Percentiles rank a stretch among this genome's conserved stretches.
These are phyloP conservation scores for Plasmodium knowlesi DNA, from an alignment of 169 alveolate genomes.

Conservation along the genomic window DNA sequence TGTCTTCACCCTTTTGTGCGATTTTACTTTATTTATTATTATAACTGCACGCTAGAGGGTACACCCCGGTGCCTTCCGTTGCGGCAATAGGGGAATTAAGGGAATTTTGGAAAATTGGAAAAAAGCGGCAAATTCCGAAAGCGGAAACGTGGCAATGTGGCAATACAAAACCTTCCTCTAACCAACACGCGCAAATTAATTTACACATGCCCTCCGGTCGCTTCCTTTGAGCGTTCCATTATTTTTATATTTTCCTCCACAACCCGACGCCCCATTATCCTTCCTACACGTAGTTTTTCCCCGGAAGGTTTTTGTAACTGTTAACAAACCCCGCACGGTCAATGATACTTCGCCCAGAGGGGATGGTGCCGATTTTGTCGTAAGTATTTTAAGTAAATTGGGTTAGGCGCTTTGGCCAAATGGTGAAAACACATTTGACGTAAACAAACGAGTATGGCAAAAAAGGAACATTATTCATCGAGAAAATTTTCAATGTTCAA, in stretches of 20 bases:
- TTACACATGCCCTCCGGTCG: background rate
- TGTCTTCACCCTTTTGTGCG: background rate
- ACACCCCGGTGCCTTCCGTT: background rate
- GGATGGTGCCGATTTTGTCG: background rate
- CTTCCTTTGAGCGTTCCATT: background rate
- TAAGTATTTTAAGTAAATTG: background rate
- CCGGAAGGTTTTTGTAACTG: constrained; percentile 22
- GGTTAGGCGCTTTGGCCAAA: background rate
- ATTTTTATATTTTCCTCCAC: background rate
- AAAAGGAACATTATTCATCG: background rate
- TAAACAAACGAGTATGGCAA: background rate
- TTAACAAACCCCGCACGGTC: constrained; percentile 18
- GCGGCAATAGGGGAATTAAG: background rate
- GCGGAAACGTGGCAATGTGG: background rate
- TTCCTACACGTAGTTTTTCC: background rate
- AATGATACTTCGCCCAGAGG: background rate
- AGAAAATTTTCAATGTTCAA: background rate
- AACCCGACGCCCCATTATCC: background rate
- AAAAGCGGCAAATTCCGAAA: background rate
- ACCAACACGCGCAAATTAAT: background rate
- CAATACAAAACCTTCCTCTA: background rate
- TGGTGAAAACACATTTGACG: background rate
- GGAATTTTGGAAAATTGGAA: background rate
- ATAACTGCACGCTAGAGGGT: background rate
- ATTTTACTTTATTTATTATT: constrained; percentile 4